Evolutionary conservation across 176 grass and related monocot genomes (phyloP).

Genomic region (Musa schizocarpa): DNA sequence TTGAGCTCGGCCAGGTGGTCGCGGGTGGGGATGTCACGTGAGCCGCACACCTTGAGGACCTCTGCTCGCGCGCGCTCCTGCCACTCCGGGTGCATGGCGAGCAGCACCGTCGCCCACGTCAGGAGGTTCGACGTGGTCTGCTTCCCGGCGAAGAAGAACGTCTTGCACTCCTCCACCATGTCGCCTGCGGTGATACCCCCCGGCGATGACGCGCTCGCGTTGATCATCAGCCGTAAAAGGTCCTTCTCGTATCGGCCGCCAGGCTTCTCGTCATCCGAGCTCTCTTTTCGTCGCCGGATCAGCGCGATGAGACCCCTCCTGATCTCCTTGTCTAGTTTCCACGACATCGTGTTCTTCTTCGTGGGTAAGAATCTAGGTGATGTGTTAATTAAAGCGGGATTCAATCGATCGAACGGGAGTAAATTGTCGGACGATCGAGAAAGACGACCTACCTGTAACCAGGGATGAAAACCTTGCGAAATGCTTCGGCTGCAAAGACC

Average conservation of each 20-base stretch:
- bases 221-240: conserved; percentile 69
- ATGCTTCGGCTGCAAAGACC: conserved; percentile 64
- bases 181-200: conserved; percentile 42
- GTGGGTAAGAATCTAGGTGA: conserved; percentile 58
- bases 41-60: conserved; percentile 59
- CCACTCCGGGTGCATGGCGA: conserved; percentile 93
- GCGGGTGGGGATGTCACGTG: conserved; percentile 46
- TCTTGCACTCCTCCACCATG: conserved; percentile 98
- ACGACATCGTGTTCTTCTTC: conserved; percentile 61
- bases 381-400: not conserved
- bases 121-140: conserved; percentile 87
- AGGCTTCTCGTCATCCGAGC: conserved; percentile 8
- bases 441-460: conserved; percentile 51
- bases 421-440: not conserved
- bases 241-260: conserved; percentile 38
- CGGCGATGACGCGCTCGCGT: conserved; percentile 21
- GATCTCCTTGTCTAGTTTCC: conserved; percentile 65
- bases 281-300: conserved; percentile 46
- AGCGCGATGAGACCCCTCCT: conserved; percentile 39
- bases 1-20: conserved; percentile 71
- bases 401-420: not conserved
- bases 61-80: conserved; percentile 62
- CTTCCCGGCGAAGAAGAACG: conserved; percentile 95
- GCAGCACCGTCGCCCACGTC: conserved; percentile 80
- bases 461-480: conserved; percentile 81